Conservation (phyloP, 2,329 filamentous ascomycete species). For the Cercospora brassicicola region DNA sequence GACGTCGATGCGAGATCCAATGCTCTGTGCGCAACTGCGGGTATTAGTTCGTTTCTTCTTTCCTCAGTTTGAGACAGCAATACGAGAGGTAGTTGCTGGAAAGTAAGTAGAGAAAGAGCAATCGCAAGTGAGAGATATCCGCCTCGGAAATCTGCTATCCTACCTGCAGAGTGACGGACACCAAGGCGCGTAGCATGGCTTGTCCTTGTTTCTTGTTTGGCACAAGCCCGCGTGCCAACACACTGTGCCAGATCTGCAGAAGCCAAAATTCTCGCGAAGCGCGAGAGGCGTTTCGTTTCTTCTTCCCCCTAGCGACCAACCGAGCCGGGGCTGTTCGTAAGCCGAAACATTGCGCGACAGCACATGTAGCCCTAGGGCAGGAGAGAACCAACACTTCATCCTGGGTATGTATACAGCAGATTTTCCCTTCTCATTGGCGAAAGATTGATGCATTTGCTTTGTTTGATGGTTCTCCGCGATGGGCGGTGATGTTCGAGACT, state of each 20-base stretch:
- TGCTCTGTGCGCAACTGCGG: not conserved
- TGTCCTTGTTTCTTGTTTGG: slow-evolving; percentile 13
- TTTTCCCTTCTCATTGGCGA: not conserved
- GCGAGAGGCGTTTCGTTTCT: slow-evolving; percentile 7
- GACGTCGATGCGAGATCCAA: not conserved
- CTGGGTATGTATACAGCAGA: not conserved
- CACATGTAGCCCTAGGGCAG: not conserved
- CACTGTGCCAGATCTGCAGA: slow-evolving; percentile 8
- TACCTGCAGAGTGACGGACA: slow-evolving; percentile 8
- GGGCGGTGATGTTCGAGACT: not conserved
- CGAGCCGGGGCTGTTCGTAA: not conserved
- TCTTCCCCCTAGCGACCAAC: not conserved
- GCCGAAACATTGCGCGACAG: not conserved
- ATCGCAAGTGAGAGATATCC: not conserved
- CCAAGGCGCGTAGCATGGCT: slow-evolving; percentile 5
- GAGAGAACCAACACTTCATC: not conserved
- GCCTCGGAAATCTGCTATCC: not conserved
- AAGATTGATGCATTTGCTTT: not conserved
- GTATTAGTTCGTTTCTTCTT: not conserved
- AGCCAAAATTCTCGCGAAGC: slow-evolving; percentile 4
- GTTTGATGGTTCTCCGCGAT: not conserved
- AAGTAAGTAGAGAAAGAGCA: not conserved
- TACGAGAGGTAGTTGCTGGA: not conserved
- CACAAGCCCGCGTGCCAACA: slow-evolving; percentile 9
- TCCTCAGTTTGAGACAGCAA: not conserved